Conservation (phyloP, 1,284 basidiomycete species). For the Tetrapyrgos nigripes region DNA sequence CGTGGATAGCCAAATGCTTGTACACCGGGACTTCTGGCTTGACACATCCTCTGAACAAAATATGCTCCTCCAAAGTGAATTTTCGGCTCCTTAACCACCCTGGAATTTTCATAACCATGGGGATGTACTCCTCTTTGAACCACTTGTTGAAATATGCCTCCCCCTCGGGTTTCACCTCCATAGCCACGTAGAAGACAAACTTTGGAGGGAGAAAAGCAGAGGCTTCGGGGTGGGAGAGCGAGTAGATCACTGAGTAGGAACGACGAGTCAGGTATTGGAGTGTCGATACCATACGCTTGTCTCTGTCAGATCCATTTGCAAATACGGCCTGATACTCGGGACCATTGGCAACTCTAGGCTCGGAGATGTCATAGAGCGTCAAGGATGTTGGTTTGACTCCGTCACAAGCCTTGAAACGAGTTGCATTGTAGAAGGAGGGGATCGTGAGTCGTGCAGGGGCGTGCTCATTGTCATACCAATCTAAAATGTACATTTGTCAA, state of each 20-base stretch:
- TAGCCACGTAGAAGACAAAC: constrained; percentile 1
- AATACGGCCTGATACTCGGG: constrained; percentile 10
- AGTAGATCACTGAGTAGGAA: constrained; percentile 5
- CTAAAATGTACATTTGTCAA: constrained; percentile 1
- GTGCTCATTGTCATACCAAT: constrained; percentile 15
- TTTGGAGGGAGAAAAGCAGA: constrained; percentile 5
- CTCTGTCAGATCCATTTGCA: constrained; percentile 6
- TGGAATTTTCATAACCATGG: neutral
- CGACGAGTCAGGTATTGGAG: constrained; percentile 12
- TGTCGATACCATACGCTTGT: constrained; percentile 6
- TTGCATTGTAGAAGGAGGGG: constrained; percentile 10
- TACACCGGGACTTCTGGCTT: constrained; percentile 2
- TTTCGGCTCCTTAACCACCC: constrained; percentile 8
- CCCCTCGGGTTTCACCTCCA: constrained; percentile 6
- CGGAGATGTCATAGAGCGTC: constrained; percentile 14
- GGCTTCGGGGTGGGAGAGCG: neutral
- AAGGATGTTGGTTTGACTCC: constrained; percentile 9
- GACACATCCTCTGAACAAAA: constrained; percentile 3
- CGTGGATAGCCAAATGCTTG: constrained; percentile 9
- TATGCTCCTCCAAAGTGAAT: constrained; percentile 7
- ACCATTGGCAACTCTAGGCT: constrained; percentile 10
- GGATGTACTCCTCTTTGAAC: constrained; percentile 9
- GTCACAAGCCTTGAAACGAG: constrained; percentile 12
- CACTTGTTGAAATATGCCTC: constrained; percentile 11
- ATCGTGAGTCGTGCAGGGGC: constrained; percentile 11